Conservation (phyloP, 805 yeast species). For the Candida wancherniae region DNA sequence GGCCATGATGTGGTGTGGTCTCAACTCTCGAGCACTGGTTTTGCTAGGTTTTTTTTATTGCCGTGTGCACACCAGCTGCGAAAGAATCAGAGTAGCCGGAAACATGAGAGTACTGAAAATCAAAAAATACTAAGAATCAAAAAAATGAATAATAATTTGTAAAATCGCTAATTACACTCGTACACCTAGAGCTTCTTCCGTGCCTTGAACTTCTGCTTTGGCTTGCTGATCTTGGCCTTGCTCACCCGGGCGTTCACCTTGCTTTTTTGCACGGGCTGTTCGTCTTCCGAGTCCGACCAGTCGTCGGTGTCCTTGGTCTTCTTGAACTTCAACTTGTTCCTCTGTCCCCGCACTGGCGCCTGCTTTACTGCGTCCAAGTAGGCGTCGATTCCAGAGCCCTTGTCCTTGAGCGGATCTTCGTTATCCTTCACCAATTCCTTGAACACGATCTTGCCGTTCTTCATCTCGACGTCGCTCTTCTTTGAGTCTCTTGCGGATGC, state of each 20-base stretch:
- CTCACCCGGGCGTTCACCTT: constrained; percentile 15
- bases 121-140: no score
- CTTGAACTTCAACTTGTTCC: constrained; percentile 83
- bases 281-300: constrained; percentile 42
- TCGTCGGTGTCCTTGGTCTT: constrained; percentile 53
- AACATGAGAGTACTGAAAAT: no score
- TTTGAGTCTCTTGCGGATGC: constrained; percentile 41
- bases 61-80: no score
- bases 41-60: no score
- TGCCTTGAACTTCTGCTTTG: constrained; percentile 50
- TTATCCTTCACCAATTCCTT: constrained; percentile 40
- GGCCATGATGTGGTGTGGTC: constrained; percentile 7
- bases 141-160: no score
- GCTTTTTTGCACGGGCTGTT: constrained; percentile 15
- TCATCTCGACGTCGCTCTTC: constrained; percentile 34
- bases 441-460: constrained; percentile 67
- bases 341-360: constrained; percentile 92
- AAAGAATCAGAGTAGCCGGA: no score
- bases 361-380: constrained; percentile 90
- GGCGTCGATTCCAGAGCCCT: constrained; percentile 71
- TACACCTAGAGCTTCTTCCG: constrained; percentile 49
- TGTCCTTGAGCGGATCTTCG: constrained; percentile 42
- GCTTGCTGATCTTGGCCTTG: constrained; percentile 30
- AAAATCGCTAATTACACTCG: background rate
- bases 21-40: no score